Percentiles rank a stretch among this genome's conserved stretches.
Evolutionary conservation across 225 moss, liverwort and hornwort species (phyloP).

Genomic region (Ulota crispa): DNA sequence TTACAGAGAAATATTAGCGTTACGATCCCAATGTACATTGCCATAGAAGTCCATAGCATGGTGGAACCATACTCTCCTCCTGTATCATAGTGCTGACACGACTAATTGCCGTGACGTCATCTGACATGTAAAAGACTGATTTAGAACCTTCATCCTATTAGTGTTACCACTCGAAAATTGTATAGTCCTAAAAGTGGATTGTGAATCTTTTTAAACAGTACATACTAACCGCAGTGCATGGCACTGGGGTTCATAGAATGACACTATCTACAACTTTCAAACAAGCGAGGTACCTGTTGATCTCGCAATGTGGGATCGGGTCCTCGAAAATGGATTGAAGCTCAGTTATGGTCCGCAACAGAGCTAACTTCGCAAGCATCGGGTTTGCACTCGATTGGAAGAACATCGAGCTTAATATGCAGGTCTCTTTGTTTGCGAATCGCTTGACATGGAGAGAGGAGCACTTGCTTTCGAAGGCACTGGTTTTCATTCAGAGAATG

Average conservation of each 20-base stretch:
- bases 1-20: slow-evolving; percentile 17
- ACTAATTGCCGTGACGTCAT: slow-evolving; percentile 9
- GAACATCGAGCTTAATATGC: slow-evolving; percentile 22
- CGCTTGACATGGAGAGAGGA: slow-evolving; percentile 21
- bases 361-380: slow-evolving; percentile 35
- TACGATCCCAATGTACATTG: slow-evolving; percentile 19
- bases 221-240: slow-evolving; percentile 17
- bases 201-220: slow-evolving; percentile 24
- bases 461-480: slow-evolving; percentile 14
- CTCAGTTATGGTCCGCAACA: slow-evolving; percentile 49
- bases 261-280: slow-evolving; percentile 20
- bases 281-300: slow-evolving; percentile 24
- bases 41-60: slow-evolving; percentile 8
- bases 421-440: not conserved
- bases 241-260: slow-evolving; percentile 5
- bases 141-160: slow-evolving; percentile 1
- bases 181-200: slow-evolving; percentile 9
- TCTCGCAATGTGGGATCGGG: slow-evolving; percentile 30
- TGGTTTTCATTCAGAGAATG: not conserved
- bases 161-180: not conserved
- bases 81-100: slow-evolving; percentile 33
- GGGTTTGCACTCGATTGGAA: slow-evolving; percentile 25
- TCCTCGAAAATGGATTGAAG: slow-evolving; percentile 44
- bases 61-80: not conserved
- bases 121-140: slow-evolving; percentile 14